Evolutionary conservation across 2,329 filamentous ascomycete species (phyloP), one percentile per base, ranked within the genome.

Genomic region (Hymenoscyphus albidus): DNA sequence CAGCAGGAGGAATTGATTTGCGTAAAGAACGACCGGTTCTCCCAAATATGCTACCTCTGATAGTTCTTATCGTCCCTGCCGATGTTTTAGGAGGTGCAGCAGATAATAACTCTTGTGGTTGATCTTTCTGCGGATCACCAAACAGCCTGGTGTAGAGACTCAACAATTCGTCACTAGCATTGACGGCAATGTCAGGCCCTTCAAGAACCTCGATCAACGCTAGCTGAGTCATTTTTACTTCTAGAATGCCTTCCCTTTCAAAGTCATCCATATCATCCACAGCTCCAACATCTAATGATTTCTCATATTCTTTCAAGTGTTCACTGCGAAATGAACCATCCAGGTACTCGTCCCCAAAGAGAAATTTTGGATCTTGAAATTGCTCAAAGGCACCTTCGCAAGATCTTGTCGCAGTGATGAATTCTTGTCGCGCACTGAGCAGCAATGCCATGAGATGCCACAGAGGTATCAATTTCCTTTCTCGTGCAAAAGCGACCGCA

Each of bases 201-300:
- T 97, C 93, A 3, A 92, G 80, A 16, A 95, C 80, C 77, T 98
- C 94, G 3, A 95, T 78, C 22, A 99, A 83, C 3, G 90, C 85
- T 65, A 99, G 81, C 73, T 98, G 93, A 12, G 94, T 97, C 86
- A 98, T 96, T 76, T 96, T 96, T 67, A 97, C 88, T 76, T 98
- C 91, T n/a, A 99, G 78, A 54, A 99, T 88, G 59, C 86, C 85
- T 76, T 93, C 91, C 74, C 93, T 96, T 74, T 98, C 93, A 32
- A 87, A 86, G 64, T 88, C 86, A 67, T 92, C 89, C 87, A 97
- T 91, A 56, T 91, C 87, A 69, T 94, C 90, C 0, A 96, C 83
- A 58, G 91, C 74, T 3, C 88, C 86, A 68, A 70, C 70, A 60
- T 72, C 75, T 32, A 64, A 69, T 68, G 63, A 63, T 22, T 58